Percentiles rank a stretch among this genome's conserved stretches.
Conservation (phyloP, 352 stramenopile species). For the Pythium dissimile region DNA sequence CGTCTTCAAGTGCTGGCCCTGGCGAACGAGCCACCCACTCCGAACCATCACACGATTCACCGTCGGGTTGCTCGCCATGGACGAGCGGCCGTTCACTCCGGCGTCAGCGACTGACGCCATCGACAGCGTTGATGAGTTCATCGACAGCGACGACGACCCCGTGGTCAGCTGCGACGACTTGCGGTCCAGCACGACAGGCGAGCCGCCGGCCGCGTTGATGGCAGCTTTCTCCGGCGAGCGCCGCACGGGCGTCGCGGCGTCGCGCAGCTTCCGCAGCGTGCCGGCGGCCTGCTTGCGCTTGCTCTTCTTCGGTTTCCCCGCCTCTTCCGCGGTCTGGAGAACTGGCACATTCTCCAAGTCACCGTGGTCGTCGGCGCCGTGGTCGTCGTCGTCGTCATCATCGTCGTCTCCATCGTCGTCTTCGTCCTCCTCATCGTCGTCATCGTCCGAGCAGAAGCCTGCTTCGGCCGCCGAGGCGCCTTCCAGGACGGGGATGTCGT, state of each 20-base stretch:
- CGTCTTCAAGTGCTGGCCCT: constrained; percentile 50
- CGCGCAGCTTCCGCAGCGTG: constrained; percentile 23
- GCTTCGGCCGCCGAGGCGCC: constrained; percentile 12
- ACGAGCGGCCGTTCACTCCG: not conserved
- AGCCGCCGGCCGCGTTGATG: not conserved
- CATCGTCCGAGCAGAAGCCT: constrained; percentile 34
- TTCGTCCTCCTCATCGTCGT: constrained; percentile 24
- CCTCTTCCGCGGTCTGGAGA: constrained; percentile 63
- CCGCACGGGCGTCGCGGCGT: constrained; percentile 11
- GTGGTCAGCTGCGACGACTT: constrained; percentile 7
- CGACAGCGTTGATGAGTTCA: constrained; percentile 1
- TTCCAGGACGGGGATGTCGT: constrained; percentile 75
- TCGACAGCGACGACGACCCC: constrained; percentile 1
- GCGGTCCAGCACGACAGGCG: not conserved
- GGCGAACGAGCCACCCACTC: constrained; percentile 33
- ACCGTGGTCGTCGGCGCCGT: constrained; percentile 33
- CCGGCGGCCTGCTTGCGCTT: not conserved
- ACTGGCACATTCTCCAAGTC: constrained; percentile 64
- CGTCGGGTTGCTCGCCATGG: constrained; percentile 37
- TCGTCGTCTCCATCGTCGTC: constrained; percentile 19
- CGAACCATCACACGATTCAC: constrained; percentile 25
- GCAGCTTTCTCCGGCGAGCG: constrained; percentile 11
- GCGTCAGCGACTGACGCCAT: not conserved
- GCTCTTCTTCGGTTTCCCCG: constrained; percentile 31
- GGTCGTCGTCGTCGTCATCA: constrained; percentile 26